Evolutionary conservation across 2,329 filamentous ascomycete genomes (phyloP).

Genomic region (Cladosporium velox): DNA sequence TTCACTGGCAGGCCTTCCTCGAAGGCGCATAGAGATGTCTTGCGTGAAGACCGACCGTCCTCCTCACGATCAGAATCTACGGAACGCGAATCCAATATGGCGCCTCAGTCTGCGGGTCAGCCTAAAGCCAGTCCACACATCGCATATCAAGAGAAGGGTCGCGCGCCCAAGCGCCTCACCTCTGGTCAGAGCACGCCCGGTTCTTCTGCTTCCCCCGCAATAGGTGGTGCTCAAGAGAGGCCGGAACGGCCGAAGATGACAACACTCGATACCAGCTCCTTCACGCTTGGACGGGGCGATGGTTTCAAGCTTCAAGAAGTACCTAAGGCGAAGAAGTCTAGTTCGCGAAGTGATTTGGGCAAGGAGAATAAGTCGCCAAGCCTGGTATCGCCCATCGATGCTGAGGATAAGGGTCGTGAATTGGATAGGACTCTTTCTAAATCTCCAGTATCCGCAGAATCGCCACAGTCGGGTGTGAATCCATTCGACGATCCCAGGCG

Average conservation of each 20-base stretch:
- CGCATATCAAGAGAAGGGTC: constrained; percentile 82
- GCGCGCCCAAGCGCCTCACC: constrained; percentile 46
- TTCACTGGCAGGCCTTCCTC: constrained; percentile 42
- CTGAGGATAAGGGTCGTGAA: constrained; percentile 33
- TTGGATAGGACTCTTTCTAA: constrained; percentile 38
- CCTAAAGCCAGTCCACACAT: constrained; percentile 74
- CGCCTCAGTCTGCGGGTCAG: constrained; percentile 32
- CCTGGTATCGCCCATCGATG: constrained; percentile 42
- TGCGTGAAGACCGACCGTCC: constrained; percentile 42
- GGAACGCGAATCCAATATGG: constrained; percentile 40
- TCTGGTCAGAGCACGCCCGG: constrained; percentile 25
- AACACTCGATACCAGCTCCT: constrained; percentile 32
- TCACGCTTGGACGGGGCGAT: constrained; percentile 36
- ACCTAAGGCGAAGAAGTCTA: constrained; percentile 62
- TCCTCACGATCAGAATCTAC: constrained; percentile 49
- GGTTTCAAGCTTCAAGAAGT: constrained; percentile 78
- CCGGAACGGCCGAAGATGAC: constrained; percentile 31
- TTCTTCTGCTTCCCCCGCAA: constrained; percentile 30
- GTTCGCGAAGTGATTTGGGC: constrained; percentile 49
- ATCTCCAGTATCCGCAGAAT: constrained; percentile 43
- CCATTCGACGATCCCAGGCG: constrained; percentile 43
- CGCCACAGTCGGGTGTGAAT: constrained; percentile 41
- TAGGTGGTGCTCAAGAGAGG: constrained; percentile 43
- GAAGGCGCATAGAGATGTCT: constrained; percentile 42
- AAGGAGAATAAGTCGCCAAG: constrained; percentile 45